These are phyloP conservation scores for Leptoxyphium fumago DNA, from an alignment of 2,329 filamentous ascomycete genomes.

Conservation along the genomic window DNA sequence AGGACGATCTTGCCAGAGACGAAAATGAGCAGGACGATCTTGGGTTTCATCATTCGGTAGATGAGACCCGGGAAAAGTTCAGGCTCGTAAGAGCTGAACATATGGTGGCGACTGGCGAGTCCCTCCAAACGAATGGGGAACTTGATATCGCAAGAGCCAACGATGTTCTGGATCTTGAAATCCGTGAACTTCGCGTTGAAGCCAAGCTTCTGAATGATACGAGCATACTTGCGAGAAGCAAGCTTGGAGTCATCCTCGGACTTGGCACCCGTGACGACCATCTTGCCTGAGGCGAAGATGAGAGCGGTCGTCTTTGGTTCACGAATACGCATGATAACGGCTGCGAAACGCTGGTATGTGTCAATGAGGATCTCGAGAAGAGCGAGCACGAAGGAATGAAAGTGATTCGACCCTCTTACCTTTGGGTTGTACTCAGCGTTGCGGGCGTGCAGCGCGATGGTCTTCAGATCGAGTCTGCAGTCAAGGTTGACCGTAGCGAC, in stretches of 20 bases:
- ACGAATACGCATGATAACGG: conserved; percentile 98
- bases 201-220: conserved; percentile 98
- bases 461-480: conserved; percentile 94
- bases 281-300: conserved; percentile 97
- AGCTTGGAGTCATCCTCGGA: conserved; percentile 96
- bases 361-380: conserved; percentile 17
- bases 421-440: conserved; percentile 99
- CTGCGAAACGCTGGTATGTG: conserved; percentile 70
- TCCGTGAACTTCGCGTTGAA: conserved; percentile 99
- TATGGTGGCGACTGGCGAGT: conserved; percentile 91
- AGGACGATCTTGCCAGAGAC: conserved; percentile 97
- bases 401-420: conserved; percentile 38
- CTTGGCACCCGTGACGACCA: conserved; percentile 97
- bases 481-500: conserved; percentile 97
- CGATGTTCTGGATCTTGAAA: conserved; percentile 99
- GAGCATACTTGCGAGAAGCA: conserved; percentile 91
- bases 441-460: conserved; percentile 91
- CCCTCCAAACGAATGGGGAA: conserved; percentile 96
- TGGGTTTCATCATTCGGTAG: conserved; percentile 99
- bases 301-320: conserved; percentile 96
- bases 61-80: conserved; percentile 98
- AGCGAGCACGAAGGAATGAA: conserved; percentile 11
- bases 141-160: conserved; percentile 97
- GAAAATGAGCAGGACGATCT: conserved; percentile 96
- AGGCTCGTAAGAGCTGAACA: conserved; percentile 98